A percentile compares a stretch with the other conserved stretches of the same genome.
These are phyloP conservation scores for Termitomyces sp. DNA, from an alignment of 768 basidiomycete species.

Conservation along the genomic window DNA sequence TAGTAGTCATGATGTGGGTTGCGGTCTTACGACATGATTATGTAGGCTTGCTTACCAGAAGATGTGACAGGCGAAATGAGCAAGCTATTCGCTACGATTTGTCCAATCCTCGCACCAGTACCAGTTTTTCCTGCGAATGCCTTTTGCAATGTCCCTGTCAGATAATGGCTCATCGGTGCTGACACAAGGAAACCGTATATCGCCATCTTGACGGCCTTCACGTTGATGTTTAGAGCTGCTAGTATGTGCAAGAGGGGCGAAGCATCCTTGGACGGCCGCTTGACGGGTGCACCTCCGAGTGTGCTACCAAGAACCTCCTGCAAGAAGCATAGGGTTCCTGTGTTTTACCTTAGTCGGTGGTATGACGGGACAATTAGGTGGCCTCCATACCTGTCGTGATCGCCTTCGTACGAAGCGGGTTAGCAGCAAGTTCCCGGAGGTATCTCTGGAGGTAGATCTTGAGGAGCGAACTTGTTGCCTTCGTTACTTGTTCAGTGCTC, in stretches of 20 bases:
- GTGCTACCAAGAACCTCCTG: slow-evolving; percentile 81
- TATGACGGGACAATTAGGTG: neutral
- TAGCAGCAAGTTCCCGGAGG: slow-evolving; percentile 54
- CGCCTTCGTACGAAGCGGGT: slow-evolving; percentile 79
- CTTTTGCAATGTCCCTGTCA: slow-evolving; percentile 68
- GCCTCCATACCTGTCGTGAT: slow-evolving; percentile 56
- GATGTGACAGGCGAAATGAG: slow-evolving; percentile 74
- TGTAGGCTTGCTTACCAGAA: slow-evolving; percentile 36
- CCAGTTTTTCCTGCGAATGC: slow-evolving; percentile 72
- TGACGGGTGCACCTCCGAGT: slow-evolving; percentile 54
- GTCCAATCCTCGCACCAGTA: slow-evolving; percentile 55
- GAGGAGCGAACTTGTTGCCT: slow-evolving; percentile 41
- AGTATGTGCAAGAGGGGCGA: slow-evolving; percentile 46
- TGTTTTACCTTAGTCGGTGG: neutral
- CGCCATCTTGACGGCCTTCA: slow-evolving; percentile 78
- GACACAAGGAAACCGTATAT: slow-evolving; percentile 80
- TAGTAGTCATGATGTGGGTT: slow-evolving; percentile 23
- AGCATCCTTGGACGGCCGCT: slow-evolving; percentile 44
- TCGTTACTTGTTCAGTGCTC: slow-evolving; percentile 26
- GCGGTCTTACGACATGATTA: neutral
- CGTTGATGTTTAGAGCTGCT: slow-evolving; percentile 52
- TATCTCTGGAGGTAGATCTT: slow-evolving; percentile 70
- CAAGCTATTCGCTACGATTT: slow-evolving; percentile 73
- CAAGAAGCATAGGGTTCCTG: slow-evolving; percentile 54
- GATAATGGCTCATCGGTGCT: slow-evolving; percentile 73